A percentile compares a stretch with the other conserved stretches of the same genome.
phyloP scores from a whole-genome alignment of 495 filamentous ascomycete species.

The Tuber brumale region DNA sequence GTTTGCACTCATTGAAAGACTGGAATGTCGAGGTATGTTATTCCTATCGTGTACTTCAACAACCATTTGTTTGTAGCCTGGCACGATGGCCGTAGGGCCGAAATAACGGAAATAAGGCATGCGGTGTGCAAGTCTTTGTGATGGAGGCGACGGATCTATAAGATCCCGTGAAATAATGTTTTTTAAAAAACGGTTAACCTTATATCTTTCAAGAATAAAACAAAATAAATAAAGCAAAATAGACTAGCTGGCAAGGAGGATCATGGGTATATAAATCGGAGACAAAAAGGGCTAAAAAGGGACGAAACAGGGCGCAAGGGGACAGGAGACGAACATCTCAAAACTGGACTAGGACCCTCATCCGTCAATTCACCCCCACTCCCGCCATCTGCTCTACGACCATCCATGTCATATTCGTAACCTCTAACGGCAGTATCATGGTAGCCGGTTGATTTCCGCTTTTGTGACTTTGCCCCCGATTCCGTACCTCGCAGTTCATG shows the following conservation, averaged over 20 bases:
- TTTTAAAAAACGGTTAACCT: conserved; percentile 29
- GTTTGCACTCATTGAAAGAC: conserved; percentile 25
- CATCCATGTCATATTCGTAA: conserved; percentile 14
- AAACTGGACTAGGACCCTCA: conserved; percentile 24
- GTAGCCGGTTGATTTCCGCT: conserved; percentile 31
- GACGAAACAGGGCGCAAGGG: conserved; percentile 16
- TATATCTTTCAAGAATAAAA: conserved; percentile 13
- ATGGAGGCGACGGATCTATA: conserved; percentile 31
- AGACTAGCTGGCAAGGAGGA: conserved; percentile 9
- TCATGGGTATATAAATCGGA: conserved; percentile 30
- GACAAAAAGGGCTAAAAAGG: conserved; percentile 15
- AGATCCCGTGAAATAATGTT: background rate
- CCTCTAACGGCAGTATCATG: conserved; percentile 18
- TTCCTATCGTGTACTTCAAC: conserved; percentile 58
- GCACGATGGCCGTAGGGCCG: conserved; percentile 80
- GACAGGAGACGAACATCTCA: conserved; percentile 36
- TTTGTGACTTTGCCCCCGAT: conserved; percentile 20
- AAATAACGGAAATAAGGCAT: conserved; percentile 86
- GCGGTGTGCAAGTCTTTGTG: conserved; percentile 44
- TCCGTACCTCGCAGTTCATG: conserved; percentile 17
- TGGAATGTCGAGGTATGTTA: conserved; percentile 27
- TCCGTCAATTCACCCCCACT: conserved; percentile 22
- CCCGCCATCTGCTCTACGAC: conserved; percentile 14
- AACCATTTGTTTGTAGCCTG: conserved; percentile 89
- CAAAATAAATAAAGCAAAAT: conserved; percentile 6